Percentiles rank a stretch among this genome's conserved stretches.
These are phyloP conservation scores for Podaxis sp. DNA, from an alignment of 768 basidiomycete genomes.

Conservation along the genomic window DNA sequence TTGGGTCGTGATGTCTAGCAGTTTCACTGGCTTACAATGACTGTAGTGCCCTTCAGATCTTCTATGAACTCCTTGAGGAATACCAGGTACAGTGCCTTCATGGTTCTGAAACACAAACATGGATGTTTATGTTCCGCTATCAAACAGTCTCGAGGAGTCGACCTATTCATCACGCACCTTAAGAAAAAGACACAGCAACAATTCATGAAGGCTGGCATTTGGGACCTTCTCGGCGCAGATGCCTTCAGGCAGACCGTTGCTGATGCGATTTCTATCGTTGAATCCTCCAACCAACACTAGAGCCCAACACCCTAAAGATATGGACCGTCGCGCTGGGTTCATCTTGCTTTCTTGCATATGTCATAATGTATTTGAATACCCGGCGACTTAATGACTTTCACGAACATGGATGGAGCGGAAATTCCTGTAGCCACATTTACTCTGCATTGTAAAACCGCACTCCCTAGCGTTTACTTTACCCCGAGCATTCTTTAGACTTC, in stretches of 20 bases:
- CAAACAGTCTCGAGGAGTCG: constrained; percentile 43
- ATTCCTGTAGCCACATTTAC: not conserved
- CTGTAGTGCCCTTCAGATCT: constrained; percentile 75
- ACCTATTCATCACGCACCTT: constrained; percentile 49
- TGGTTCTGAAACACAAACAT: not conserved
- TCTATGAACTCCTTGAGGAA: constrained; percentile 72
- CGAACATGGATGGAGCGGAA: not conserved
- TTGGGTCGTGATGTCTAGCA: not conserved
- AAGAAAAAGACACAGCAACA: constrained; percentile 31
- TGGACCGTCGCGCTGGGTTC: not conserved
- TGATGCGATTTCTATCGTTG: constrained; percentile 44
- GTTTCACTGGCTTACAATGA: constrained; percentile 9
- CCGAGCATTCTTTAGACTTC: not conserved
- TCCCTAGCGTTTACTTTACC: not conserved
- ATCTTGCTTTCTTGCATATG: not conserved
- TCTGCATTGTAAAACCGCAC: not conserved
- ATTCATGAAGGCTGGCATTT: constrained; percentile 48
- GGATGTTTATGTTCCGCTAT: not conserved
- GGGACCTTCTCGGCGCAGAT: constrained; percentile 42
- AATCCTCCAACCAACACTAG: constrained; percentile 13
- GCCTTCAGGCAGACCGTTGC: constrained; percentile 47
- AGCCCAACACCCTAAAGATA: not conserved
- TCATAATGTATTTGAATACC: not conserved
- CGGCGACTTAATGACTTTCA: not conserved
- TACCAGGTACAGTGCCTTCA: constrained; percentile 51